Evolutionary conservation across 352 stramenopile species (phyloP), one percentile per base, ranked within the genome.

Genomic region (Phytophthora ramorum): DNA sequence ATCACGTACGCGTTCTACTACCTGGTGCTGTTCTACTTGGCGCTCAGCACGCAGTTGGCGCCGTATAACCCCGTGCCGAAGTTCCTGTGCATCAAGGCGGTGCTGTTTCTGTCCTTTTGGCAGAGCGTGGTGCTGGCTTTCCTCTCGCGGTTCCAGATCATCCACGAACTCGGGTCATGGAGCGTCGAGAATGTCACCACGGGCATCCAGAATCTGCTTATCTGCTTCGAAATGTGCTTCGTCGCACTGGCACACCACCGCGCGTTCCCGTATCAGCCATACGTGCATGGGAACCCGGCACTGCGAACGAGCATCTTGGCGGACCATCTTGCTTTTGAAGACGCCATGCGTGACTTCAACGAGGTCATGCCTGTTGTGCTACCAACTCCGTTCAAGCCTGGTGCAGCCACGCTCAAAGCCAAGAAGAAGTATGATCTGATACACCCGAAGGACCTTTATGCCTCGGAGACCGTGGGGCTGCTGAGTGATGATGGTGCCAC

Each of bases 41-140:
- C 93, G 16, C 76, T 99, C 5, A 78, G 89, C 30, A 73, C 91
- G 2, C 91, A 98, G 30, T 76, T 99, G 43, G 80, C 74, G 58
- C 96, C 90, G 55, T 98, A 95, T 76, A 96, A 98, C 53, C 97
- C 97, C 3, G 97, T 98, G 38, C 90, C 95, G 1, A 99, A 99
- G 81, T 99, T 99, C 71, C 75, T 99, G 22, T 98, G 95, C 61
- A 98, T 99, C 75, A 99, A 99, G 73, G 97, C 94, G 7, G 93
- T 99, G 57, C 78, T 99, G n/a, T 99, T 99, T 72, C 76, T 99
- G 20, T 99, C 95, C 7, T 99, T 99, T 79, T 99, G 97, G 97
- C 97, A 99, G 76, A 96, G 89, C 66, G 90, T 98, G 53, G 84
- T 97, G 63, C 84, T 98, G 32, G 91, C 91, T 3, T 95, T 96